Base-by-base conservation (phyloP, 1,139 yeast species). In the Yamadazyma sp. region DNA sequence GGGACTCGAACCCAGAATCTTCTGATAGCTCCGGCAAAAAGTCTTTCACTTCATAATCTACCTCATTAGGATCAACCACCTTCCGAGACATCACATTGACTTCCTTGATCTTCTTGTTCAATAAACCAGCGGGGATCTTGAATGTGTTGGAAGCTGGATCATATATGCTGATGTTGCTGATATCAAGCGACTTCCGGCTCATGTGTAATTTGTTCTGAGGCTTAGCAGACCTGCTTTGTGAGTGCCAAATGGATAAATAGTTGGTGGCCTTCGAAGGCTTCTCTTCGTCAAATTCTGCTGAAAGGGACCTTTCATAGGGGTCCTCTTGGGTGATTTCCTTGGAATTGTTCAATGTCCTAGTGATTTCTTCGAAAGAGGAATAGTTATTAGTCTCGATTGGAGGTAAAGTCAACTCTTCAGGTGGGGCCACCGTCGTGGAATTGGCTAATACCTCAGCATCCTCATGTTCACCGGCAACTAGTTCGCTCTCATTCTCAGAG, bases 21-120 rank as follows among this genome's bases (percentile, higher is more conserved):
- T 68, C 67, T 0, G 77, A 69, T 32, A 73, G 45, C 44, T 73
- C 77, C 2, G 78, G 77, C 42, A 73, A 61, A 42, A 68, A 70
- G 8, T 62, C 69, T 2, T 73, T 60, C 12, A 28, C 31, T 28
- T 69, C 56, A 27, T 68, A 54, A 38, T 69, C 73, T 30, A 67
- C 71, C 45, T 50, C 59, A 5, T 59, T 64, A 17, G 73, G 67
- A 48, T 66, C 67, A 9, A 71, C 71, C 2, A 72, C 60, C 46
- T 70, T 61, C 45, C 75, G 59, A 5, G 75, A 68, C 51, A 62
- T 59, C 2, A 72, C 71, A 51, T 68, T 68, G n/a, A 69, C 71
- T 37, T 71, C 75, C 42, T 62, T 69, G 51, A 72, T 66, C 41
- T 59, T 66, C 43, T 56, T 67, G 5, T 61, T 55, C 41, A 57